Evolutionary conservation across 306 rosid genomes (phyloP).

Genomic region (Pyrus betulifolia): DNA sequence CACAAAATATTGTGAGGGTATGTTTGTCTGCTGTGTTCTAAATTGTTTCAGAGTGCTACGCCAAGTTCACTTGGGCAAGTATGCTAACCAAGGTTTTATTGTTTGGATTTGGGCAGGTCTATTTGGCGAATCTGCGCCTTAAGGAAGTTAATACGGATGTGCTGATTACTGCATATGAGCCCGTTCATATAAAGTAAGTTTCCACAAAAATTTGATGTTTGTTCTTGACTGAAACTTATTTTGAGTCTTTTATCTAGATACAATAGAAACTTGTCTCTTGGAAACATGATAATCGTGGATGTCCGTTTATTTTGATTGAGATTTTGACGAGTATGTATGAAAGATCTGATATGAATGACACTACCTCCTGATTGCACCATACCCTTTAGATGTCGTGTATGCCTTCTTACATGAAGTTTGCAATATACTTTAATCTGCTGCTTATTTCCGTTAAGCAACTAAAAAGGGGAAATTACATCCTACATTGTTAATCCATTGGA

Average conservation of each 20-base stretch:
- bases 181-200: slow-evolving; percentile 75
- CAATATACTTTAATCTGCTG: neutral
- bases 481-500: neutral
- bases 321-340: no score
- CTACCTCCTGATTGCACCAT: neutral
- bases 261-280: neutral
- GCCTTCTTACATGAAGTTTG: neutral
- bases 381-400: neutral
- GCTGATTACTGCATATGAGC: slow-evolving; percentile 77
- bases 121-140: slow-evolving; percentile 80
- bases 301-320: no score
- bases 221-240: neutral
- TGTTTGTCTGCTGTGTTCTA: slow-evolving; percentile 8
- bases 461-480: neutral
- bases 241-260: neutral
- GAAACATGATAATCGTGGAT: neutral
- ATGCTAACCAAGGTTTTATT: slow-evolving; percentile 6
- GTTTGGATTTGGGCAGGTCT: slow-evolving; percentile 43
- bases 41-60: slow-evolving; percentile 9
- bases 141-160: slow-evolving; percentile 75
- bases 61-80: neutral
- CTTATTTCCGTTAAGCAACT: neutral
- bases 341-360: neutral
- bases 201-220: neutral
- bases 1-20: slow-evolving; percentile 85